Evolutionary conservation across 352 stramenopile species (phyloP), one percentile per base, ranked within the genome.

Genomic region (Phytophthora pinifolia): DNA sequence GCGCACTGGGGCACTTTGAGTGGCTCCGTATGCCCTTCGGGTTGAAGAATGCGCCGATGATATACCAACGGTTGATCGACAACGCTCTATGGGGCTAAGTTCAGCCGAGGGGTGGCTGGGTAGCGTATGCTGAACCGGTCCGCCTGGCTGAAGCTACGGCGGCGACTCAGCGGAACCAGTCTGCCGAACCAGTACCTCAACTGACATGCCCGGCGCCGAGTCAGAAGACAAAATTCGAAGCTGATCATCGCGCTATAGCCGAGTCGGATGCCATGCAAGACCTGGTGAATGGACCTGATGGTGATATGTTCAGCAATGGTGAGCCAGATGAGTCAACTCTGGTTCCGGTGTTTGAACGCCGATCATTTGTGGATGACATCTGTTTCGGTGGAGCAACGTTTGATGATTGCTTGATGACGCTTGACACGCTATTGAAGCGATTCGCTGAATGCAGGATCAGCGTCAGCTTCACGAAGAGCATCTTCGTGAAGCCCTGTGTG

Each of bases 21-120:
- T 53, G 46, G 46, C 33, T 53, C 4, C 32, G 46, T 1, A 39
- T 47, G 36, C 48, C 17, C 8, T 46, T 46, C 17, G 27, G 47
- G 3, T 17, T 46, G 3, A 44, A 53, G 14, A 55, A 39, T 15
- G 29, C 48, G 6, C 48, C 37, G 6, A 55, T 55, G 18, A 46
- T 55, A 12, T 55, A 47, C 8, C 36, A 46, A 9, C 46, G 20
- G 4, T 36, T 54, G 33, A 9, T 44, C 9, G 33, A 45, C 25
- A 54, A 25, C 8, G 27, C 12, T 2, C 5, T 47, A 0, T 46
- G 48, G 36, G 27, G 35, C 0, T 33, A 41, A 12, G 36, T 46
- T 1, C 17, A 55, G n/a, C 27, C 47, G 5, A 54, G 31, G 17
- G 22, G 20, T 15, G 34, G 17, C 9, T 46, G 33, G 20, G 9